Evolutionary conservation across 768 basidiomycete genomes (phyloP).

Genomic region (Coprinopsis strossmayeri): DNA sequence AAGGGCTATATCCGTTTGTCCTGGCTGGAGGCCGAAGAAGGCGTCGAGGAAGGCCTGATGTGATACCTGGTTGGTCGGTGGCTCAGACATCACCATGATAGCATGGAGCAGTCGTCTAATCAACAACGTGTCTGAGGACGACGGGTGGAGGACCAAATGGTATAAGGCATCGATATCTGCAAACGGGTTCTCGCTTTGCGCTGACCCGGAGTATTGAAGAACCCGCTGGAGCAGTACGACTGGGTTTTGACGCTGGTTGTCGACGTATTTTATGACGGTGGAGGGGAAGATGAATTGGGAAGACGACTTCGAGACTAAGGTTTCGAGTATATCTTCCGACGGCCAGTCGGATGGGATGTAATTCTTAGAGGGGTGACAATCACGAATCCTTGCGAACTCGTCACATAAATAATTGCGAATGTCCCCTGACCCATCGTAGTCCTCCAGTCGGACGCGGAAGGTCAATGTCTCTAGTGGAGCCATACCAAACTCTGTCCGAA

Average conservation of each 20-base stretch:
- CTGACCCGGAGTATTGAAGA: not conserved
- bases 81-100: not conserved
- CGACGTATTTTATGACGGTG: constrained; percentile 5
- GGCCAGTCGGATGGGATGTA: not conserved
- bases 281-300: constrained; percentile 2
- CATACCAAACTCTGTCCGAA: not conserved
- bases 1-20: not conserved
- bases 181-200: constrained; percentile 1
- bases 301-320: not conserved
- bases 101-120: constrained; percentile 1
- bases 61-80: not conserved
- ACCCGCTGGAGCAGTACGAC: not conserved
- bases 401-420: not conserved
- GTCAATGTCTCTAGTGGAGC: not conserved
- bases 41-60: not conserved
- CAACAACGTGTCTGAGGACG: not conserved
- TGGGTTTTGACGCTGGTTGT: constrained; percentile 5
- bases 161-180: constrained; percentile 8
- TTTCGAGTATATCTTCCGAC: not conserved
- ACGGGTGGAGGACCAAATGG: constrained; percentile 1
- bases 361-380: not conserved
- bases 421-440: not conserved
- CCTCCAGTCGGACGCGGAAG: not conserved
- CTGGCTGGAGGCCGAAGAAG: not conserved
- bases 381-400: not conserved